Conservation (phyloP, 768 basidiomycete species). For the Arthromyces matolae region DNA sequence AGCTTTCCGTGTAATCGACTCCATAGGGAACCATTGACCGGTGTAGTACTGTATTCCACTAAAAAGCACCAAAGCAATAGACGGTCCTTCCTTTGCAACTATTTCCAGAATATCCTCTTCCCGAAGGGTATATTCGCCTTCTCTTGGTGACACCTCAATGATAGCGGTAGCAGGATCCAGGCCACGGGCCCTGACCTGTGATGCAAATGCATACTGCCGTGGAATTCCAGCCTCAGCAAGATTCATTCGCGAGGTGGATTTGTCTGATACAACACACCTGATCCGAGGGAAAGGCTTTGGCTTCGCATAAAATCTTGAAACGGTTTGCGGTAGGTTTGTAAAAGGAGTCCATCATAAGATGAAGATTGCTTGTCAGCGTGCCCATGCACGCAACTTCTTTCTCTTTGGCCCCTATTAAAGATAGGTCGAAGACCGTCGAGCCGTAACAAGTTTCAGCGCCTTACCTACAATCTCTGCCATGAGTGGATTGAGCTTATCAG, state of each 20-base stretch:
- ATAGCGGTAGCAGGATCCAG: conserved; percentile 70
- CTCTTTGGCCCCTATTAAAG: conserved; percentile 68
- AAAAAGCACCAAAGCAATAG: conserved; percentile 88
- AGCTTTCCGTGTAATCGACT: conserved; percentile 77
- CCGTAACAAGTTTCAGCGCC: conserved; percentile 19
- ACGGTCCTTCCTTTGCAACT: conserved; percentile 67
- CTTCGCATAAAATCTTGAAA: conserved; percentile 94
- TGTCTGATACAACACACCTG: conserved; percentile 51
- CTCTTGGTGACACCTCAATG: conserved; percentile 74
- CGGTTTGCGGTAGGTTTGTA: conserved; percentile 83
- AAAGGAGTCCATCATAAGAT: conserved; percentile 92
- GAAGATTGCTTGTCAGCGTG: conserved; percentile 91
- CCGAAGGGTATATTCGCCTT: conserved; percentile 81
- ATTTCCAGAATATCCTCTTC: conserved; percentile 82
- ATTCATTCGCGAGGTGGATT: conserved; percentile 15
- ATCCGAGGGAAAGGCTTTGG: conserved; percentile 94
- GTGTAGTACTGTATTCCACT: conserved; percentile 97
- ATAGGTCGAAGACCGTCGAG: conserved; percentile 19
- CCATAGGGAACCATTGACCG: conserved; percentile 90
- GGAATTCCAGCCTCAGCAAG: conserved; percentile 11
- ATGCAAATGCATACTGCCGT: conserved; percentile 88
- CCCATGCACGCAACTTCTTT: conserved; percentile 95
- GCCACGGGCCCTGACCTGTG: conserved; percentile 83
- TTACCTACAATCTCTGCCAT: conserved; percentile 82
- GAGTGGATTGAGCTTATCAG: conserved; percentile 64